Conservation (phyloP, 23 red algal species). For the Rhodosorus marinus region DNA sequence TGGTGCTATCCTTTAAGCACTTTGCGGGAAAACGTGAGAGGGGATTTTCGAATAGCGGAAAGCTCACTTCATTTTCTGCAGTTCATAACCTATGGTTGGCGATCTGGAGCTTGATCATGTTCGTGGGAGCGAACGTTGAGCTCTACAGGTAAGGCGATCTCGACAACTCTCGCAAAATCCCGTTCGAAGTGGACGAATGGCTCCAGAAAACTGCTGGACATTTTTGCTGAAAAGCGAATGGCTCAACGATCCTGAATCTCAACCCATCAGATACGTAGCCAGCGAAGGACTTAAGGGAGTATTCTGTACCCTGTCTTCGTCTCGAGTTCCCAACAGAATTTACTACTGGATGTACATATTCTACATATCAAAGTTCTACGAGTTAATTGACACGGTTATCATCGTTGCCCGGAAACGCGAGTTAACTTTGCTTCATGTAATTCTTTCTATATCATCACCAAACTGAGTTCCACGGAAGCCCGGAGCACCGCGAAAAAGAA, state of each 20-base stretch:
- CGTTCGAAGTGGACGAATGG: neutral
- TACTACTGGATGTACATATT: constrained; percentile 68
- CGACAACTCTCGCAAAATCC: neutral
- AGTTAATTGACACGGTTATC: constrained; percentile 82
- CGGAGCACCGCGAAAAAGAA: too few relatives aligned
- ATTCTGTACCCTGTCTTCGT: neutral
- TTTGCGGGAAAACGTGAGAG: too few relatives aligned
- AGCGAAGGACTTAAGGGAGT: neutral
- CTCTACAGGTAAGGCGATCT: neutral
- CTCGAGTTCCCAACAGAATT: neutral
- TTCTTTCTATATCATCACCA: too few relatives aligned
- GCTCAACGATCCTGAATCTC: neutral
- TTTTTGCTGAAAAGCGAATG: neutral
- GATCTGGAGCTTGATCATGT: neutral
- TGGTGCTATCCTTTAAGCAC: too few relatives aligned
- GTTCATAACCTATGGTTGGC: too few relatives aligned
- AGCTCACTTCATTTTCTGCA: too few relatives aligned
- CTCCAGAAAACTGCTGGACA: neutral
- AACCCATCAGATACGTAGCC: neutral
- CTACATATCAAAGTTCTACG: constrained; percentile 78
- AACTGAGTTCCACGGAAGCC: too few relatives aligned
- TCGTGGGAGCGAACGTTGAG: neutral
- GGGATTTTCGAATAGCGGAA: too few relatives aligned
- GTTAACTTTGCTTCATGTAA: constrained; percentile 65
- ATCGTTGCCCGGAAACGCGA: constrained; percentile 29